Evolutionary conservation across 768 basidiomycete genomes (phyloP).

Genomic region (Rhizopogon salebrosus): DNA sequence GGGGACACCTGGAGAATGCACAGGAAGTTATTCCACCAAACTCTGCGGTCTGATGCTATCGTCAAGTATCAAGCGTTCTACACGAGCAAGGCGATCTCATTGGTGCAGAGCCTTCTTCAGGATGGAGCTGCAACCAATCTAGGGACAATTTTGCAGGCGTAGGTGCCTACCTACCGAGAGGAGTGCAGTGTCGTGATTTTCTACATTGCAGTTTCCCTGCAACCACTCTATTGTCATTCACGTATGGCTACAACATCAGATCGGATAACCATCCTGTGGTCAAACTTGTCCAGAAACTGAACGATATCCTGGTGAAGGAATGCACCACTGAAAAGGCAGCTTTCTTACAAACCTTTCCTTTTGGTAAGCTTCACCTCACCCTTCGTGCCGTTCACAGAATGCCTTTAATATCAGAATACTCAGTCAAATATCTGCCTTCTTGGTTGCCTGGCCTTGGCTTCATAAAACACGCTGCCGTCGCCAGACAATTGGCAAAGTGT

Average conservation of each 20-base stretch:
- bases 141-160: slow-evolving; percentile 3
- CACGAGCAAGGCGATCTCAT: not conserved
- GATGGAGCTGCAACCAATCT: not conserved
- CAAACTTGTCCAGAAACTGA: not conserved
- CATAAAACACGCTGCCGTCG: not conserved
- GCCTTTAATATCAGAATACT: not conserved
- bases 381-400: not conserved
- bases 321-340: not conserved
- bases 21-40: slow-evolving; percentile 11
- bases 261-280: slow-evolving; percentile 5
- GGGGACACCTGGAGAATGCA: slow-evolving; percentile 15
- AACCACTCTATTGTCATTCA: not conserved
- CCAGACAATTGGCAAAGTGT: not conserved
- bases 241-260: slow-evolving; percentile 2
- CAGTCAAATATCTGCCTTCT: slow-evolving; percentile 9
- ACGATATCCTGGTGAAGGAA: not conserved
- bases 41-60: slow-evolving; percentile 6
- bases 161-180: not conserved
- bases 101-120: not conserved
- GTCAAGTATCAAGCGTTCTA: slow-evolving; percentile 4
- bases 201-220: not conserved
- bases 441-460: slow-evolving; percentile 12
- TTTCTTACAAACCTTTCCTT: slow-evolving; percentile 4
- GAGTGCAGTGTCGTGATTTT: not conserved
- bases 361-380: slow-evolving; percentile 1